These are phyloP conservation scores for Centella asiatica DNA, from an alignment of 129 eudicot species.

Conservation along the genomic window DNA sequence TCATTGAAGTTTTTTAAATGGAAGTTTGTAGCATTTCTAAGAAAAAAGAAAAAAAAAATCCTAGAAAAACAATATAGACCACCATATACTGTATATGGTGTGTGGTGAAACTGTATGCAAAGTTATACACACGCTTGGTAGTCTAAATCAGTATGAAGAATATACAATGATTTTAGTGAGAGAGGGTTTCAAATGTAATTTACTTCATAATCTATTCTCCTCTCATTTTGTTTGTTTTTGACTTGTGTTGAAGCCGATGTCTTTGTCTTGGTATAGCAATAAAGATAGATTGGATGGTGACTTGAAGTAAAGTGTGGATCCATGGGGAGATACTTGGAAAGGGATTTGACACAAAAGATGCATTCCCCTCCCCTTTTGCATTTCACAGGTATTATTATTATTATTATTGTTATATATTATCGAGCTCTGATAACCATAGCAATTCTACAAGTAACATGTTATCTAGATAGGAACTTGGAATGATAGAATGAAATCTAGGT, in stretches of 20 bases:
- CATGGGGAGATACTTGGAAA: slow-evolving; percentile 66
- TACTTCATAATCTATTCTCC: slow-evolving; percentile 13
- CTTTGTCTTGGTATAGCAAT: slow-evolving; percentile 58
- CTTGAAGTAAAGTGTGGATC: slow-evolving; percentile 73
- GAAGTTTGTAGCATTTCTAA: too few species aligned
- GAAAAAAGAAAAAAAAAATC: too few species aligned
- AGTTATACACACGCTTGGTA: slow-evolving; percentile 23
- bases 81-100: slow-evolving; percentile 13
- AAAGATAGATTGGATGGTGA: slow-evolving; percentile 66
- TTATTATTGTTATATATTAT: too few species aligned
- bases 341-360: slow-evolving; percentile 67
- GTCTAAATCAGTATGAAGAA: slow-evolving; percentile 20
- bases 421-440: slow-evolving; percentile 13
- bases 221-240: slow-evolving; percentile 38
- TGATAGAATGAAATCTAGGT: too few species aligned
- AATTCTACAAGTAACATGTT: neutral
- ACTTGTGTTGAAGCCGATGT: slow-evolving; percentile 38
- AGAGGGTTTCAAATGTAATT: slow-evolving; percentile 24
- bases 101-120: slow-evolving; percentile 25
- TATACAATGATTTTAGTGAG: slow-evolving; percentile 2
- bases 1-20: too few species aligned
- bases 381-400: slow-evolving; percentile 30
- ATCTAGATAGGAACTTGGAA: too few species aligned
- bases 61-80: too few species aligned
- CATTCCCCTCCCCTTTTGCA: slow-evolving; percentile 19